A percentile compares a stretch with the other conserved stretches of the same genome.
phyloP scores from a whole-genome alignment of 495 filamentous ascomycete species.

The Neurospora tetrasperma region DNA sequence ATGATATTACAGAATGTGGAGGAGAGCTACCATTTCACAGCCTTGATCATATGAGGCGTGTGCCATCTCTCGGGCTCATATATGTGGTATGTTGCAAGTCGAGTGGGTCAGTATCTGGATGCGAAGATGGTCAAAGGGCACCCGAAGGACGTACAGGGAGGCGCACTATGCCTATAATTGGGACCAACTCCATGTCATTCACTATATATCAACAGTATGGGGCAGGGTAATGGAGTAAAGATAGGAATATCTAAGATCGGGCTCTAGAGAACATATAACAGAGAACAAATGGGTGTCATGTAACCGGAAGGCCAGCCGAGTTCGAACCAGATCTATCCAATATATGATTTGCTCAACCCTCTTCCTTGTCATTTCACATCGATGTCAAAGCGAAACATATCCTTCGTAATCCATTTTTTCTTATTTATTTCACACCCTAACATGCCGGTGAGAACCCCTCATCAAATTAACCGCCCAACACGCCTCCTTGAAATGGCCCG shows the following conservation, averaged over 20 bases:
- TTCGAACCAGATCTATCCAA: not conserved
- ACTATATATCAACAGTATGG: not conserved
- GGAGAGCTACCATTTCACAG: not conserved
- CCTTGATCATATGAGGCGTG: not conserved
- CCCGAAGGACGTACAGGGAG: too few relatives aligned
- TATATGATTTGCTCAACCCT: not conserved
- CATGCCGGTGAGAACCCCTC: slow-evolving; percentile 44
- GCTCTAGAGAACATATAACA: not conserved
- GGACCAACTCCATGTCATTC: not conserved
- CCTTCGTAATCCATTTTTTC: not conserved
- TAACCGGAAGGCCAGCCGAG: not conserved
- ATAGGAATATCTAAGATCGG: not conserved
- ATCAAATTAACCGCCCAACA: slow-evolving; percentile 68
- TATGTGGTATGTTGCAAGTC: not conserved
- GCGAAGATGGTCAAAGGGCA: not conserved
- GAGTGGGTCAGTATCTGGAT: not conserved
- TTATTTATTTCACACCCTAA: not conserved
- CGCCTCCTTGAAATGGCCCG: slow-evolving; percentile 40
- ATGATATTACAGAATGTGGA: not conserved
- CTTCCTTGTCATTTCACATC: not conserved
- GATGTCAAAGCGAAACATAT: not conserved
- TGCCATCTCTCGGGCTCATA: not conserved
- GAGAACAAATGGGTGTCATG: not conserved
- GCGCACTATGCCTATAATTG: not conserved
- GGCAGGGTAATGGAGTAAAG: not conserved